Evolutionary conservation across 306 rosid species (phyloP).

Genomic region (Gastrolobium bilobum): DNA sequence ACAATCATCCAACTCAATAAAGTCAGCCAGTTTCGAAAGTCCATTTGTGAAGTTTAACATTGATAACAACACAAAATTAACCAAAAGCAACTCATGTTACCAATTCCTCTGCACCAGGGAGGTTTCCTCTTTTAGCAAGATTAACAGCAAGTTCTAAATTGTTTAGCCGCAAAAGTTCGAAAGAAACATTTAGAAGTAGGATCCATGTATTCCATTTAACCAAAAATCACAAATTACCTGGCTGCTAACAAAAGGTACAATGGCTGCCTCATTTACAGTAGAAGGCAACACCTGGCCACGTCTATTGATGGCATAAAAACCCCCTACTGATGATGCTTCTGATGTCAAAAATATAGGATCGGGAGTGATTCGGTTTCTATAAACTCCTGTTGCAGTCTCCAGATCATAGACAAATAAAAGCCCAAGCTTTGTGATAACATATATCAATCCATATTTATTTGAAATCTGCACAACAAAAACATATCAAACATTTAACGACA

Average conservation of each 20-base stretch:
- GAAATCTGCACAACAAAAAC: conserved; percentile 50
- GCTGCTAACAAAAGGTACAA: conserved; percentile 65
- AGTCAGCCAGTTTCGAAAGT: conserved; percentile 18
- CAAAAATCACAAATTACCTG: conserved; percentile 55
- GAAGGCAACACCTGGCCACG: conserved; percentile 59
- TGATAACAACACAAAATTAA: neutral
- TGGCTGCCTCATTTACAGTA: conserved; percentile 67
- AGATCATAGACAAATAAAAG: conserved; percentile 70
- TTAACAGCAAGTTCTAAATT: conserved; percentile 18
- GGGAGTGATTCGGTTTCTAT: conserved; percentile 70
- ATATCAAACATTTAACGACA: conserved; percentile 25
- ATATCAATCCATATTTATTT: conserved; percentile 63
- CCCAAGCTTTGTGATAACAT: conserved; percentile 72
- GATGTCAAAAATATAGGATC: conserved; percentile 74
- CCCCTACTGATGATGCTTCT: conserved; percentile 67
- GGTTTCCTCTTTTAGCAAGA: conserved; percentile 72
- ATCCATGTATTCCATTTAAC: neutral
- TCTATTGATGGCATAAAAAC: conserved; percentile 51
- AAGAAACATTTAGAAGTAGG: neutral
- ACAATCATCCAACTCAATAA: neutral
- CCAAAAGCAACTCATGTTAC: conserved; percentile 45
- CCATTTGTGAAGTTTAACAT: neutral
- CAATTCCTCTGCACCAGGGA: conserved; percentile 72
- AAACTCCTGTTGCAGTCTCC: conserved; percentile 71
- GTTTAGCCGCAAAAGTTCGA: conserved; percentile 57